Base-by-base conservation (phyloP, 1,139 yeast species). In the Magnusiomyces tetraspermus region DNA sequence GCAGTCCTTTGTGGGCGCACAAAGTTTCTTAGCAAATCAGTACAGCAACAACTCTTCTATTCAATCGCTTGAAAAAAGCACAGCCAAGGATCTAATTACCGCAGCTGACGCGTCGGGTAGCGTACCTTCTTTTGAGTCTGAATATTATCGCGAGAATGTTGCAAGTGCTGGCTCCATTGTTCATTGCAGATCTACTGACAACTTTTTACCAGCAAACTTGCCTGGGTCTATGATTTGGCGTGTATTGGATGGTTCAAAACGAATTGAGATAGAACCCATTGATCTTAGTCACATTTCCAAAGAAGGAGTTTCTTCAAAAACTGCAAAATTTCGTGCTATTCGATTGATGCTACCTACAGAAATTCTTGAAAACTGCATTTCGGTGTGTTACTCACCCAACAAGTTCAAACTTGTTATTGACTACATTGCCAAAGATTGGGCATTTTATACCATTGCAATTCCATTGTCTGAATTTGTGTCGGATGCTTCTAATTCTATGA, bases 401-500 rank as follows among this genome's bases (percentile, higher is more conserved):
- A 53, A 51, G 42, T 56, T 54, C 37, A 48, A 52, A 22, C 43
- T 64, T 6, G 61, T 63, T 17, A 50, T 64, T 4, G 68, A 64
- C 46, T 61, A 60, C 38, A 57, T 64, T 42, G 58, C 61, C 3
- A 51, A 56, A 43, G 56, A 58, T 21, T 67, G 67, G 28, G 58
- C 62, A 44, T 51, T 63, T 22, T 63, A 64, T 55, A 64, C 67
- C 1, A 49, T 60, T 13, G 52, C 53, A 6, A 51, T 64, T 33
- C 58, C 54, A 17, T 55, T 51, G 30, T 49, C 50, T 4, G 56
- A 53, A 40, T 48, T 53, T 23, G 46, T 52, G 15, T 28, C 21
- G 17, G 36, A 23, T 33, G 44, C 3, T 23, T 22, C n/a, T 28
- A 38, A 21, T 22, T 49, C 52, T 10, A 50, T 53, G 17, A 42